Evolutionary conservation across 495 filamentous ascomycete genomes (phyloP), one percentile per base, ranked within the genome.

Genomic region (Talaromyces nanjingensis): DNA sequence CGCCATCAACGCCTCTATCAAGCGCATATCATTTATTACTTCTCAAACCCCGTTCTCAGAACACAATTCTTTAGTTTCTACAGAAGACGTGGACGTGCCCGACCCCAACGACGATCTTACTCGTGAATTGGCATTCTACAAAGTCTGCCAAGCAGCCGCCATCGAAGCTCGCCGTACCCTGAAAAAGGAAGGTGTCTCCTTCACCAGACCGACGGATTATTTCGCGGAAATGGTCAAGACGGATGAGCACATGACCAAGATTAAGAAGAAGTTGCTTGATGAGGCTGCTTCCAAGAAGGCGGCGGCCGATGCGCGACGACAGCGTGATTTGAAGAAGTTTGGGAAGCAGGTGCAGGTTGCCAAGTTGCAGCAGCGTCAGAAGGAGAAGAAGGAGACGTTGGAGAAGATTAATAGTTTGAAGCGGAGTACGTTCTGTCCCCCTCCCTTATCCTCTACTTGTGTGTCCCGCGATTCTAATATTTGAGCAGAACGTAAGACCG

Each of bases 151-250:
- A 55, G 83, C 88, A 27, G 91, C 91, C 4, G 92, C 86, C 6
- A 83, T 85, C 55, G 74, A 85, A 57, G 94, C 85, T 14, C 87
- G 93, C 54, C 74, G 77, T 4, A 74, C 86, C 37, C 83, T 98
- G 49, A 89, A 89, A 75, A 89, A 89, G 69, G 92, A 96, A 73
- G 89, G 87, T 37, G 80, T 92, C 7, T 85, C 88, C 7, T 98
- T 98, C 78, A 87, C 90, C 5, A 85, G 94, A 4, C 94, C 94
- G 7, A 86, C 82, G 34, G 94, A 98, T 76, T 98, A 96, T 79
- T 98, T 98, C 69, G 94, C 94, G 27, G 94, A 98, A 82, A 98
- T 97, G 90, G 86, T 97, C 65, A 97, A 97, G 83, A 91, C 87
- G 70, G 96, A 98, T 77, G 93, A 96, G 80, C 96, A 96, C 72